Conservation (phyloP, 2,329 filamentous ascomycete species). For the Fusarium dimerum region DNA sequence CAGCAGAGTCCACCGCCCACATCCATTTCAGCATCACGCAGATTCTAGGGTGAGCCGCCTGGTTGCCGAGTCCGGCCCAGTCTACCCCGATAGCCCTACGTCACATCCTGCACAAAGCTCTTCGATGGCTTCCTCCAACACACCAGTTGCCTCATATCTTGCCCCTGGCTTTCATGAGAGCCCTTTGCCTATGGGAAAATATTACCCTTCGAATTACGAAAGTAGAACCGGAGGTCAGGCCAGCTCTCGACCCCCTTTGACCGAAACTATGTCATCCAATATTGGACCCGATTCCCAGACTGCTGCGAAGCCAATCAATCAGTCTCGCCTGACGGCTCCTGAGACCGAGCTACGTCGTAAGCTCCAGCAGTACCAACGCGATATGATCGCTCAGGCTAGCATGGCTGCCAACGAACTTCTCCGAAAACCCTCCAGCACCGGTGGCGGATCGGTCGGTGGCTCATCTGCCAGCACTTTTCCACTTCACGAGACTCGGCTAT, state of each 20-base stretch:
- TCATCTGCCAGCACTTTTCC: slow-evolving; percentile 38
- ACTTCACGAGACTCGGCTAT: slow-evolving; percentile 40
- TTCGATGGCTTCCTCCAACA: slow-evolving; percentile 33
- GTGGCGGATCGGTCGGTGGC: slow-evolving; percentile 27
- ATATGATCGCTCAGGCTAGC: slow-evolving; percentile 61
- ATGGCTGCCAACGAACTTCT: slow-evolving; percentile 51
- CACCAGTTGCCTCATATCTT: slow-evolving; percentile 52
- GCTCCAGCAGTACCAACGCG: slow-evolving; percentile 59
- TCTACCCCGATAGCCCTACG: slow-evolving; percentile 30
- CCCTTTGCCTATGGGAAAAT: slow-evolving; percentile 59
- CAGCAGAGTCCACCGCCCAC: slow-evolving; percentile 47
- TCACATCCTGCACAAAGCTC: slow-evolving; percentile 26
- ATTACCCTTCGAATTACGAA: slow-evolving; percentile 64
- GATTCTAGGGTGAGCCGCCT: slow-evolving; percentile 42
- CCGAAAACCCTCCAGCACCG: slow-evolving; percentile 27
- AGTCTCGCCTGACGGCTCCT: slow-evolving; percentile 11
- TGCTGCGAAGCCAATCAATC: slow-evolving; percentile 17
- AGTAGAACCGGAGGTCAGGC: slow-evolving; percentile 33
- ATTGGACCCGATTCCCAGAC: slow-evolving; percentile 40
- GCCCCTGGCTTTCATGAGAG: slow-evolving; percentile 50
- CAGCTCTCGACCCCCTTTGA: slow-evolving; percentile 23
- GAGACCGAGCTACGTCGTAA: slow-evolving; percentile 51
- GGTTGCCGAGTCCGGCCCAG: slow-evolving; percentile 33
- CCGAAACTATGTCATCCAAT: slow-evolving; percentile 32
- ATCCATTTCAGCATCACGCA: slow-evolving; percentile 48